These are phyloP conservation scores for Knoxia roxburghii DNA, from an alignment of 257 asterid species.

Conservation along the genomic window DNA sequence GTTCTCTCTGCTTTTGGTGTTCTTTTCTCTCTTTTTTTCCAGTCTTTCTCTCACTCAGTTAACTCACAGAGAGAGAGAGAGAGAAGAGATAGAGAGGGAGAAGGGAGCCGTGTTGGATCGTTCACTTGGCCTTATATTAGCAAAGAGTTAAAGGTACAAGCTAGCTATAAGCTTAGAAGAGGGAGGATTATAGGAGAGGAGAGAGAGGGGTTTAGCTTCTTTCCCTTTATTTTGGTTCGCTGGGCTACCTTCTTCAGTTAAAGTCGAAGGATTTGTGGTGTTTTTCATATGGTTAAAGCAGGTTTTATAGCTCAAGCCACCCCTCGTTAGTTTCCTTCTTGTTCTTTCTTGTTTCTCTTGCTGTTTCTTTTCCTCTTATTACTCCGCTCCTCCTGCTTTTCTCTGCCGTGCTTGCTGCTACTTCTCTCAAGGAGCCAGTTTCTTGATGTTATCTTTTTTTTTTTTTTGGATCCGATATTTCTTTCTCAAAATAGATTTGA, in stretches of 20 bases:
- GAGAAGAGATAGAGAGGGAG: no score
- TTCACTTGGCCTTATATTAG: slow-evolving; percentile 38
- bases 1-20: slow-evolving; percentile 23
- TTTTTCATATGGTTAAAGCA: slow-evolving; percentile 45
- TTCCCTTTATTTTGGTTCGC: slow-evolving; percentile 57
- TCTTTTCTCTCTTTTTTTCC: slow-evolving; percentile 12
- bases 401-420: no score
- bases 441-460: not conserved
- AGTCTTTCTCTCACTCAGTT: not conserved
- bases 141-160: slow-evolving; percentile 42
- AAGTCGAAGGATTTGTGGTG: slow-evolving; percentile 57
- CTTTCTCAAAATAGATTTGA: not conserved
- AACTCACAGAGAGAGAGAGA: slow-evolving; percentile 20
- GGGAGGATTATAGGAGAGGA: slow-evolving; percentile 21
- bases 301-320: slow-evolving; percentile 40
- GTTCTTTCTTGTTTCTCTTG: slow-evolving; percentile 15
- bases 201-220: slow-evolving; percentile 21
- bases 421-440: no score
- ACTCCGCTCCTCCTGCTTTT: no score
- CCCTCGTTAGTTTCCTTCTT: slow-evolving; percentile 25
- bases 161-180: not conserved
- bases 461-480: not conserved
- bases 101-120: no score
- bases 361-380: not conserved
- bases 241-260: slow-evolving; percentile 56